Evolutionary conservation across 768 basidiomycete species (phyloP), one percentile per base, ranked within the genome.

Genomic region (Hysterangium stoloniferum): DNA sequence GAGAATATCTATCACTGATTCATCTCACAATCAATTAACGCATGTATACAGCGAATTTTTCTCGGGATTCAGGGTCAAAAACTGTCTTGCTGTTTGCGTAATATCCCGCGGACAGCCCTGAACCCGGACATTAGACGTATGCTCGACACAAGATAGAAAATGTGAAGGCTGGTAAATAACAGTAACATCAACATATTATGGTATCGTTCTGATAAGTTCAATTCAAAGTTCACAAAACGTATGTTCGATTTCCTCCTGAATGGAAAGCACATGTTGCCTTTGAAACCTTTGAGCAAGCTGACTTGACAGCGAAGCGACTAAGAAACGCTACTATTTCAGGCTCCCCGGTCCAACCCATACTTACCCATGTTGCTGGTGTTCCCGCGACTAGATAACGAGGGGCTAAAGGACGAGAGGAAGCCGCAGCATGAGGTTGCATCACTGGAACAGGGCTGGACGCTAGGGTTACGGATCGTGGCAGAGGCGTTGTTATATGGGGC

Each of bases 181-280:
- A n/a, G n/a, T n/a, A n/a, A 62, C 20, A 42, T 40, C 19, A n/a
- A 27, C 17, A 20, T 42, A 9, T 42, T 42, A 9, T 12, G 19
- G 6, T 37, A 22, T 19, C 33, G 1, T 12, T 20, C 28, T 50
- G 11, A 53, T 27, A 28, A 12, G 49, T 17, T 44, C 17, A 25
- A 20, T 19, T 11, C 22, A 35, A 32, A 86, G 85, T 81, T 22
- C 68, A 74, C 17, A 58, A 86, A 25, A 69, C 80, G 46, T 85
- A 89, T 57, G 57, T 70, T 33, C 73, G 73, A 45, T 84, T 85
- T 64, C 59, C 65, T 20, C 81, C 84, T 6, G 78, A 77, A 1
- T 76, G 79, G 27, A 64, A 66, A 19, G 86, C 83, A 6, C 67
- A 75, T 56, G 62, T 90, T 41, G 76, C 77, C 12, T 63, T 87